Base-by-base conservation (phyloP, 192 early-diverging fungal genomes). In the Paraglomus brasilianum region DNA sequence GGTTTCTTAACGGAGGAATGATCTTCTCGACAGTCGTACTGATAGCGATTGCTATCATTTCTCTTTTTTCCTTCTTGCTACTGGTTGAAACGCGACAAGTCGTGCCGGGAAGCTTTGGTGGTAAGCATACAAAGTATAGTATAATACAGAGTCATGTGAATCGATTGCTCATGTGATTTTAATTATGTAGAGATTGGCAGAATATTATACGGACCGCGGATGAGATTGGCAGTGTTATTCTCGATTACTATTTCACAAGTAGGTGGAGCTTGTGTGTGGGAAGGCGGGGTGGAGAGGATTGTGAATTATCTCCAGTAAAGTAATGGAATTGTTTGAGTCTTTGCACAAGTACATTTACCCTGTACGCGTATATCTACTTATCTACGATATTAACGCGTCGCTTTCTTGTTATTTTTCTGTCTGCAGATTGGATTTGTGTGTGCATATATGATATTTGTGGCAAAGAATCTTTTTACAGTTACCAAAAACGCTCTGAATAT, bases 1-100 rank as follows among this genome's bases (percentile, higher is more conserved):
- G 87, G 8, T 93, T 93, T 75, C 84, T 79, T 66, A 90, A 91
- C 69, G 91, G 91, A 40, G 91, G 91, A 38, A 70, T 93, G 66
- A 53, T 83, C 8, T 91, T 93, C 60, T 89, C 90, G 9, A 79
- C 84, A 7, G 24, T 83, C 8, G 69, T 89, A 36, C 75, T 93
- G 77, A 81, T 87, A n/a, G 60, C 66, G 8, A 88, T 91, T 72
- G 90, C 87, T 4, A 76, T 80, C 57, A 81, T 92, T 40, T 87
- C 89, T 3, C 78, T 90, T 39, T 84, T 83, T 77, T 77, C 86
- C 39, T 91, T 92, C 82, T 75, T 92, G 21, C 53, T 92, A 42
- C 76, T 92, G 52, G 86, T 89, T n/a, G 82, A 90, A 45, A 86
- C 86, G 8, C 82, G 89, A 46, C 73, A 77, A 45, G 80, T 86